Base-by-base conservation (phyloP, 305 asterid genomes). In the Fraxinus nigra region DNA sequence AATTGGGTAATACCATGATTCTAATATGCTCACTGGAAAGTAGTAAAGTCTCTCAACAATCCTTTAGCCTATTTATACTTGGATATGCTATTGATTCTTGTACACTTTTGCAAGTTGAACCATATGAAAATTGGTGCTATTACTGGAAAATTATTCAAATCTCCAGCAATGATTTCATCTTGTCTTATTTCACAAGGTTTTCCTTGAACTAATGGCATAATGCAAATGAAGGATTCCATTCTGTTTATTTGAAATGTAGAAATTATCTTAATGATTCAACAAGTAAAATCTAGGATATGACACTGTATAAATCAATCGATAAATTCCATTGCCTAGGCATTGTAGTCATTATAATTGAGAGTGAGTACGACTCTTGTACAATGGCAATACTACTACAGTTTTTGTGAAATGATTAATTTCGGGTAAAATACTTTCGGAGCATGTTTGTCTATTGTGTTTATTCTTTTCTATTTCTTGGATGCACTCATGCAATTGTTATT, bases 81-180 rank as follows among this genome's bases (percentile, higher is more conserved):
- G 65, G 65, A n/a, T 16, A 5, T 54, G 24, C 22, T 54, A 5
- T 54, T 4, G 65, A 48, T 59, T 76, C 38, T n/a, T n/a, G n/a
- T n/a, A n/a, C n/a, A n/a, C n/a, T n/a, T n/a, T n/a, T n/a, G n/a
- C n/a, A n/a, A n/a, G 97, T 92, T 88, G 97, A 97, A 46, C 99
- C 99, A 24, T 95, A 95, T 87, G 97, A 95, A 90, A 92, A 18
- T 20, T 59, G 69, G 69, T 7, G 14, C 9, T 56, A 18, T 56
- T 20, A 56, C 67, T 56, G n/a, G 73, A 65, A 24, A 38, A 38
- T 38, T 8, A 8, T 38, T 24, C 33, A 35, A 26, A 65, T 28
- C 35, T 65, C 32, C 9, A 63, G 2, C 28, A 59, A 6, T 54
- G 9, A 63, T 22, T 63, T 24, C 34, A 8, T 24, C 73, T 4